A percentile compares a stretch with the other conserved stretches of the same genome.
Conservation (phyloP, 441 rosid genomes). For the Codiaeum variegatum region DNA sequence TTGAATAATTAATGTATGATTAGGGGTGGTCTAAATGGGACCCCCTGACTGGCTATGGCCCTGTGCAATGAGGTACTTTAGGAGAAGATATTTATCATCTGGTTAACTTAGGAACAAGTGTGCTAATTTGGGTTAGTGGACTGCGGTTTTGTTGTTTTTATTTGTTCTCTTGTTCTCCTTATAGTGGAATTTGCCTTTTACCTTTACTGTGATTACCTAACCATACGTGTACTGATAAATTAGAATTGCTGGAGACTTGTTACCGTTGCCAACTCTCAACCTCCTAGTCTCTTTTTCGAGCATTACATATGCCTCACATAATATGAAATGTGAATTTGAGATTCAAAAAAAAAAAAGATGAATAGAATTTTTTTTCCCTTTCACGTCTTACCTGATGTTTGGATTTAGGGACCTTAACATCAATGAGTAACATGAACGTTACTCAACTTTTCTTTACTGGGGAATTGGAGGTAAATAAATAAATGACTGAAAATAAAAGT, state of each 20-base stretch:
- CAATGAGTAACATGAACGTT: too few species aligned
- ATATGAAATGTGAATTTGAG: too few species aligned
- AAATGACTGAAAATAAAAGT: too few species aligned
- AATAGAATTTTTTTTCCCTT: too few species aligned
- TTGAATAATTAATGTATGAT: slow-evolving; percentile 26
- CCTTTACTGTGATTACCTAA: background rate
- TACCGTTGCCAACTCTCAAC: too few species aligned
- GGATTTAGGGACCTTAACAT: too few species aligned
- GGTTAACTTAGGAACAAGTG: slow-evolving; percentile 55
- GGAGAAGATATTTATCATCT: slow-evolving; percentile 32
- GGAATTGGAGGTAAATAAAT: too few species aligned
- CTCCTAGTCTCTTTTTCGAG: too few species aligned
- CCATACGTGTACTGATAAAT: background rate
- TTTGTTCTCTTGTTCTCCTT: slow-evolving; percentile 7
- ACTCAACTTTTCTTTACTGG: too few species aligned
- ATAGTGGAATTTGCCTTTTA: slow-evolving; percentile 22
- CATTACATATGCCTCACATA: too few species aligned
- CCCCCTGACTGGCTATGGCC: slow-evolving; percentile 38
- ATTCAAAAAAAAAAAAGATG: too few species aligned
- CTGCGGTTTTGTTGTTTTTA: slow-evolving; percentile 3
- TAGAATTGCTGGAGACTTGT: background rate
- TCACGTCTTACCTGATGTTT: too few species aligned
- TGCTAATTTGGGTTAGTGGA: slow-evolving; percentile 55
- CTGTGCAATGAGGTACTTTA: slow-evolving; percentile 55
- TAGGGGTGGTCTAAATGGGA: slow-evolving; percentile 28